These are phyloP conservation scores for Madurella mycetomatis DNA, from an alignment of 2,329 filamentous ascomycete genomes.

Conservation along the genomic window DNA sequence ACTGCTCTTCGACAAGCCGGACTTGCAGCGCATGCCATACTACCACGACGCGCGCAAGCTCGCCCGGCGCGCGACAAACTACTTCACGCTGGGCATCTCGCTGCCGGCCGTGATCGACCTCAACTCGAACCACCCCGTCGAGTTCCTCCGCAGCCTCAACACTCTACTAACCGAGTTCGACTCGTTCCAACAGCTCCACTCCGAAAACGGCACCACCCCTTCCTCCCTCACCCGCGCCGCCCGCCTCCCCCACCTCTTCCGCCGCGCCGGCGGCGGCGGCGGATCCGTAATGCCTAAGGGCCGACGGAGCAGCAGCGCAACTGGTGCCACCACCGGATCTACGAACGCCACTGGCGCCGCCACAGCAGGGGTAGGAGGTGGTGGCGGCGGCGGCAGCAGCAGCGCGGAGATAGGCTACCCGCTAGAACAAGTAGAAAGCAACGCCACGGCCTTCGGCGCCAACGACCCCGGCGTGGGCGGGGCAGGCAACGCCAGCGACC, in stretches of 20 bases:
- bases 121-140: constrained; percentile 70
- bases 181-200: constrained; percentile 82
- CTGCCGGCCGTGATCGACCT: constrained; percentile 87
- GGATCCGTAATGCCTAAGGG: constrained; percentile 44
- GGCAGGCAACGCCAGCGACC: constrained; percentile 19
- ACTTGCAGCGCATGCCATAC: constrained; percentile 77
- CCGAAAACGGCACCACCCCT: constrained; percentile 67
- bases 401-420: constrained; percentile 11
- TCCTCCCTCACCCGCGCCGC: constrained; percentile 71
- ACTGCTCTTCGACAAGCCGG: constrained; percentile 78
- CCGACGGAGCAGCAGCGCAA: constrained; percentile 43
- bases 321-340: constrained; percentile 24
- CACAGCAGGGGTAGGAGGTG: constrained; percentile 24
- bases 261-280: constrained; percentile 50
- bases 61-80: constrained; percentile 86
- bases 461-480: neutral
- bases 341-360: constrained; percentile 20
- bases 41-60: constrained; percentile 74
- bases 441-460: constrained; percentile 18
- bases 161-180: constrained; percentile 88
- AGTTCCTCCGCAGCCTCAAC: constrained; percentile 84
- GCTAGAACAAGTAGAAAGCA: constrained; percentile 32
- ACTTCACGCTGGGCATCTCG: constrained; percentile 86
- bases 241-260: constrained; percentile 79
- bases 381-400: constrained; percentile 11